Evolutionary conservation across 495 filamentous ascomycete genomes (phyloP).

Genomic region (Hypoxylon lienhwacheense): DNA sequence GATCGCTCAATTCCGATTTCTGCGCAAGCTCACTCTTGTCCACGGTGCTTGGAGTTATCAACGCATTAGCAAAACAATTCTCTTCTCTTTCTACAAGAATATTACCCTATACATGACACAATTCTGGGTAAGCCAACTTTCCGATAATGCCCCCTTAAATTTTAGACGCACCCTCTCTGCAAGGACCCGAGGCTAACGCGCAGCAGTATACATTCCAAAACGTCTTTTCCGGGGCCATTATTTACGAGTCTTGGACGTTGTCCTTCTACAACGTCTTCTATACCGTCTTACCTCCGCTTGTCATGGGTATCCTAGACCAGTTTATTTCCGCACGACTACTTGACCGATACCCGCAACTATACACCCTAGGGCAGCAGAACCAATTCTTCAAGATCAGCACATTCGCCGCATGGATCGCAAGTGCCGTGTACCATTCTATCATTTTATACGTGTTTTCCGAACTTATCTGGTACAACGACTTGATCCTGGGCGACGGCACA

Average conservation of each 20-base stretch:
- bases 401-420: constrained; percentile 89
- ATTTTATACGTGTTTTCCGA: constrained; percentile 84
- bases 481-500: constrained; percentile 72
- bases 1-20: constrained; percentile 94
- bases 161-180: neutral
- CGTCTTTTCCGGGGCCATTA: constrained; percentile 94
- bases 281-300: constrained; percentile 90
- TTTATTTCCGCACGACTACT: constrained; percentile 96
- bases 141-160: neutral
- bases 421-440: constrained; percentile 94
- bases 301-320: constrained; percentile 96
- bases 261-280: constrained; percentile 99
- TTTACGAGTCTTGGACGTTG: constrained; percentile 98
- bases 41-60: constrained; percentile 98
- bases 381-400: constrained; percentile 89
- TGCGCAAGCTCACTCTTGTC: constrained; percentile 92
- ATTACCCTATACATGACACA: constrained; percentile 98
- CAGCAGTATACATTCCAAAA: constrained; percentile 93
- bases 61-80: constrained; percentile 90
- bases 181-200: constrained; percentile 40
- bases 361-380: constrained; percentile 89
- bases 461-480: constrained; percentile 77
- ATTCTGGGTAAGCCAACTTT: constrained; percentile 76
- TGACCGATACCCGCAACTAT: constrained; percentile 96
- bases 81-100: constrained; percentile 99